Base-by-base conservation (phyloP, 225 moss, liverwort and hornwort species). In the Sphagnum contortum region DNA sequence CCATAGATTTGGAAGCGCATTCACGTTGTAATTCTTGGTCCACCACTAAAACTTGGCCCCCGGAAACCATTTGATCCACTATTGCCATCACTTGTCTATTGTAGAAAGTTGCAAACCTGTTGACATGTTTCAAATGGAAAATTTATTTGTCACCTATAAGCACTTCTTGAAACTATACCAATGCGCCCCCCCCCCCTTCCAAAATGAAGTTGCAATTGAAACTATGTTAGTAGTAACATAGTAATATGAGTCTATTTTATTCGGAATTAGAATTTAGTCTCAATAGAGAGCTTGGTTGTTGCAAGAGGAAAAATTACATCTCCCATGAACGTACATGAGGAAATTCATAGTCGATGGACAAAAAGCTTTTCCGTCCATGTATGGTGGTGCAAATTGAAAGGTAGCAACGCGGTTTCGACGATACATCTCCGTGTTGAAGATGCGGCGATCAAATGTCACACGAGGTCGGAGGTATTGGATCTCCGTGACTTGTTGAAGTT, bases 301-400 rank as follows among this genome's bases (percentile, higher is more conserved):
- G 29, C 29, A 29, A 29, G 29, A 29, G 29, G 29, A 29, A 29
- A 29, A 29, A 0, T 29, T 29, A 29, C 29, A 29, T 29, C 1
- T 29, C 29, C 29, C 29, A 29, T 29, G 29, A 29, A 66, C 90
- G 88, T 72, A 96, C 95, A 90, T 89, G 75, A 96, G 87, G 74
- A 96, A 90, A 49, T 88, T 84, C 3, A 92, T 86, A 50, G 92
- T 80, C 45, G 81, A 82, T 58, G 89, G 90, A 74, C 90, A 96
- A 61, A 92, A 92, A n/a, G 88, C 88, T 72, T 92, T 96, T 12
- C 95, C 95, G 49, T 88, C 88, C 57, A 96, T 85, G 57, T 92
- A 96, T 0, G 95, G 88, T 60, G 92, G 92, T 57, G 95, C 92
- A 70, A 96, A 96, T 69, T 96, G 95, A 72, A 85, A 92, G 49